These are phyloP conservation scores for Cladorrhinum samala DNA, from an alignment of 495 filamentous ascomycete genomes.

Conservation along the genomic window DNA sequence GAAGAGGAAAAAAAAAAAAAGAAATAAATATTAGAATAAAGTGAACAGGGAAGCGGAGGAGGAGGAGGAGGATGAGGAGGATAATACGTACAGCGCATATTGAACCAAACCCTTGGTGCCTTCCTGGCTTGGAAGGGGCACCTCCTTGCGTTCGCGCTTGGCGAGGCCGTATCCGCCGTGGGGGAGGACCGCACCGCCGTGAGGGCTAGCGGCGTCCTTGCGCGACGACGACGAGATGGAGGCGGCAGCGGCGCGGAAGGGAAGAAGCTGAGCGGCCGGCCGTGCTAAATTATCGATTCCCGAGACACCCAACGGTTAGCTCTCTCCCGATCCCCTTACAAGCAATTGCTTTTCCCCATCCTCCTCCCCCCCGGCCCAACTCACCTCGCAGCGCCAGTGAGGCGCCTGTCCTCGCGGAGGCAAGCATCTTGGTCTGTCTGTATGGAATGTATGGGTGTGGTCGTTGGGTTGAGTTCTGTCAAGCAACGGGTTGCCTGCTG, in stretches of 20 bases:
- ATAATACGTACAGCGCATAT: slow-evolving; percentile 79
- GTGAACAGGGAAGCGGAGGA: too few species aligned
- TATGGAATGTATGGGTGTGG: background rate
- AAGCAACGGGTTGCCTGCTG: background rate
- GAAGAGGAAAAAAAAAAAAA: too few species aligned
- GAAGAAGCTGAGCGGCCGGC: slow-evolving; percentile 53
- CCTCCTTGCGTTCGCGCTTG: slow-evolving; percentile 54
- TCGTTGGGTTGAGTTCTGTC: background rate
- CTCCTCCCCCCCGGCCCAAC: slow-evolving; percentile 15
- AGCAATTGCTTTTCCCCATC: background rate
- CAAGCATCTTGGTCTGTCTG: slow-evolving; percentile 48
- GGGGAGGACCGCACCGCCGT: slow-evolving; percentile 32
- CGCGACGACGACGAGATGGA: slow-evolving; percentile 56
- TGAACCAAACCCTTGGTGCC: slow-evolving; percentile 91
- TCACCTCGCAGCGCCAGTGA: slow-evolving; percentile 66
- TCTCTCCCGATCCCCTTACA: background rate
- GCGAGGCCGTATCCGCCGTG: slow-evolving; percentile 36
- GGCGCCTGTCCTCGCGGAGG: slow-evolving; percentile 57
- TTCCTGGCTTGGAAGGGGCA: slow-evolving; percentile 84
- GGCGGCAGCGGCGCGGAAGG: slow-evolving; percentile 57
- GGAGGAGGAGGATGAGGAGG: too few species aligned
- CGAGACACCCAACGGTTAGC: background rate
- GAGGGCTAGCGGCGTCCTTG: slow-evolving; percentile 44
- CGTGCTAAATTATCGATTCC: slow-evolving; percentile 40
- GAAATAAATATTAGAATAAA: too few species aligned